Conservation (phyloP, 805 yeast species). For the Candida orba region DNA sequence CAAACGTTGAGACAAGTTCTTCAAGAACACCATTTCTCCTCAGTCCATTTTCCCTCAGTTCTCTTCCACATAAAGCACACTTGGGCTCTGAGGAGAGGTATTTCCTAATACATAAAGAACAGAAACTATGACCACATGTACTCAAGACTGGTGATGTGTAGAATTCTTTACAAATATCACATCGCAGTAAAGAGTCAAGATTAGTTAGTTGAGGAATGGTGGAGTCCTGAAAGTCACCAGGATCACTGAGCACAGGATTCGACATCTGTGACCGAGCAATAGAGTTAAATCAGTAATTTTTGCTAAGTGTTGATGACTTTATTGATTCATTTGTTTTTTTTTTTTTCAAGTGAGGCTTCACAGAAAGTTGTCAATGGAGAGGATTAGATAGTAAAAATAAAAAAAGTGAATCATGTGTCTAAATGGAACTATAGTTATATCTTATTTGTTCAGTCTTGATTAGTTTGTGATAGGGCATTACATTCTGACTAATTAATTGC, state of each 20-base stretch:
- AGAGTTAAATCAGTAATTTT: too few relatives aligned
- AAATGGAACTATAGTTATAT: too few relatives aligned
- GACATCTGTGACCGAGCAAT: not conserved
- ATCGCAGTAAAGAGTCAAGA: slow-evolving; percentile 66
- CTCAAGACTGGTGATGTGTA: slow-evolving; percentile 75
- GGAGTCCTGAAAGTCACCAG: slow-evolving; percentile 62
- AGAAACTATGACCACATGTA: slow-evolving; percentile 82
- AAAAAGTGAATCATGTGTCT: too few relatives aligned
- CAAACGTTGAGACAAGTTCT: slow-evolving; percentile 54
- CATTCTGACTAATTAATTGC: too few relatives aligned
- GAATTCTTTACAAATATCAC: slow-evolving; percentile 85
- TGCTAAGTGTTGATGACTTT: too few relatives aligned
- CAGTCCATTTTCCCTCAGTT: slow-evolving; percentile 61
- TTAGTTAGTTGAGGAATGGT: slow-evolving; percentile 47
- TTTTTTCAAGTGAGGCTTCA: not conserved
- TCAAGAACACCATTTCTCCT: slow-evolving; percentile 64
- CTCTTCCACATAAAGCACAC: slow-evolving; percentile 76
- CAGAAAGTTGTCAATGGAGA: not conserved
- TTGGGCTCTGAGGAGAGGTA: slow-evolving; percentile 49
- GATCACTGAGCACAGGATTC: slow-evolving; percentile 37
- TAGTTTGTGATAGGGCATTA: too few relatives aligned
- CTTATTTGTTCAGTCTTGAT: too few relatives aligned
- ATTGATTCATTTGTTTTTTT: too few relatives aligned
- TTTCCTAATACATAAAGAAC: slow-evolving; percentile 79
- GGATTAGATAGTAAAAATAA: too few relatives aligned